Conservation (phyloP, 2,329 filamentous ascomycete species). For the Atkinsonella texensis region DNA sequence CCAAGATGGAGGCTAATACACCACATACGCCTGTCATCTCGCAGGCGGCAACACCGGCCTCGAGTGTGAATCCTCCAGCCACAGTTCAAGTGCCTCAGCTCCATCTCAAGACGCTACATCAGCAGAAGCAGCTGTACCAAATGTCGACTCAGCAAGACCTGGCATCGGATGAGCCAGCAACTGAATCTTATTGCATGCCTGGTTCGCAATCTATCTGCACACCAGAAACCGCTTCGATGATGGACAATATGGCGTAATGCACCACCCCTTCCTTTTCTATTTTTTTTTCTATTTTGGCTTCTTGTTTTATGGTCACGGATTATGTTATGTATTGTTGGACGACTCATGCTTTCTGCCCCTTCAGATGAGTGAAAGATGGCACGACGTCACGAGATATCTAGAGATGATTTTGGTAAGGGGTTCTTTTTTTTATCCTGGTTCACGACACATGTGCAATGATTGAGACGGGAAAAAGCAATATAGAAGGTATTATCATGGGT, state of each 20-base stretch:
- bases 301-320: background rate
- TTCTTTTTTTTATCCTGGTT: background rate
- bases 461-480: background rate
- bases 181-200: background rate
- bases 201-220: background rate
- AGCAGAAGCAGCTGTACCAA: slow-evolving; percentile 3
- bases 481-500: background rate
- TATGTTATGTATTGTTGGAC: background rate
- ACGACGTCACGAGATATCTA: slow-evolving; percentile 2
- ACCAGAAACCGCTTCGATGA: background rate
- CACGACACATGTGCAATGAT: slow-evolving; percentile 1
- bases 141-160: slow-evolving; percentile 1
- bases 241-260: background rate
- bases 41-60: slow-evolving; percentile 12
- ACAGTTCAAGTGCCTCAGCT: slow-evolving; percentile 4
- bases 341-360: background rate
- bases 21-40: slow-evolving; percentile 22
- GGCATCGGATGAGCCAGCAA: background rate
- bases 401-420: background rate
- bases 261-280: too few species aligned
- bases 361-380: background rate
- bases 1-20: slow-evolving; percentile 29
- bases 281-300: background rate
- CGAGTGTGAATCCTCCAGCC: slow-evolving; percentile 8
- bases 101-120: slow-evolving; percentile 4